These are phyloP conservation scores for Leccinum truebloodii DNA, from an alignment of 768 basidiomycete genomes.

Conservation along the genomic window DNA sequence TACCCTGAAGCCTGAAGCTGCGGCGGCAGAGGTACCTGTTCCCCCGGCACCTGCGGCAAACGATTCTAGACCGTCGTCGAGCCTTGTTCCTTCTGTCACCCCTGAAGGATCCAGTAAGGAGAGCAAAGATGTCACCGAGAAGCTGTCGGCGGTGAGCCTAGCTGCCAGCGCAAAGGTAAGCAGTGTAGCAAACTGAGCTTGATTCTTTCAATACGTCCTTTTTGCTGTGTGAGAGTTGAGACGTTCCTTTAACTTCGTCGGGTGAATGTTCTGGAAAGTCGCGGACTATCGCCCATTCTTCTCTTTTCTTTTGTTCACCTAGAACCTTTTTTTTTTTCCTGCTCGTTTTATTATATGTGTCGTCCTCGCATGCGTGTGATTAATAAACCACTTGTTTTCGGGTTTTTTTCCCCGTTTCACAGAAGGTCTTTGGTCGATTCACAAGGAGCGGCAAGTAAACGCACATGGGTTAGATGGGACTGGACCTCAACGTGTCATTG, in stretches of 20 bases:
- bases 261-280: constrained; percentile 5
- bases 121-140: constrained; percentile 29
- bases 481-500: neutral
- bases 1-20: neutral
- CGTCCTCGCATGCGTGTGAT: constrained; percentile 12
- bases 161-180: constrained; percentile 36
- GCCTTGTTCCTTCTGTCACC: neutral
- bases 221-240: neutral
- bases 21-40: constrained; percentile 1
- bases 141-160: constrained; percentile 27
- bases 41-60: constrained; percentile 6
- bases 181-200: constrained; percentile 14
- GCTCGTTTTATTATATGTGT: constrained; percentile 5
- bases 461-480: neutral
- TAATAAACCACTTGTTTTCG: constrained; percentile 24
- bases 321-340: neutral
- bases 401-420: constrained; percentile 14
- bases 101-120: constrained; percentile 18
- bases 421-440: constrained; percentile 32
- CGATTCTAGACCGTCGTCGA: constrained; percentile 1
- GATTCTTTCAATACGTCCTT: constrained; percentile 7
- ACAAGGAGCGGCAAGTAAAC: constrained; percentile 27
- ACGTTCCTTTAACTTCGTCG: neutral
- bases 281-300: neutral
- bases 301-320: constrained; percentile 1